Evolutionary conservation across 768 basidiomycete species (phyloP).

Genomic region (Amanita molliuscula): DNA sequence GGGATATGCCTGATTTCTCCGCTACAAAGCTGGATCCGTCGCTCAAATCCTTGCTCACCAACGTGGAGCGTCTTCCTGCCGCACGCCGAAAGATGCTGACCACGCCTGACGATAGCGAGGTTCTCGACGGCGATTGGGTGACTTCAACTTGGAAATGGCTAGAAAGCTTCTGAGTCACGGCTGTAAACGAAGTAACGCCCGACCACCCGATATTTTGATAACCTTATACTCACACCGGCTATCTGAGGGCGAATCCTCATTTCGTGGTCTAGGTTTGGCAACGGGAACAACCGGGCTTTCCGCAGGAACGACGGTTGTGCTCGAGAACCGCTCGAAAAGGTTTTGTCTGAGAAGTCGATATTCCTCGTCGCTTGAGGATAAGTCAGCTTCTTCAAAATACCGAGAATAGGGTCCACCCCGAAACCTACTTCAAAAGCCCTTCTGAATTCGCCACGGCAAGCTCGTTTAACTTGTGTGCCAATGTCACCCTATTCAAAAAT

Average conservation of each 20-base stretch:
- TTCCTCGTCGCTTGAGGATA: conserved; percentile 59
- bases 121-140: conserved; percentile 40
- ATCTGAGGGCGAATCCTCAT: conserved; percentile 20
- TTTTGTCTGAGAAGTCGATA: conserved; percentile 78
- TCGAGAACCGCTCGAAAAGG: conserved; percentile 72
- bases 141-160: conserved; percentile 28
- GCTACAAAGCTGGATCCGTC: conserved; percentile 40
- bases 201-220: not conserved
- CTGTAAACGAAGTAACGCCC: conserved; percentile 10
- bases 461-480: conserved; percentile 76
- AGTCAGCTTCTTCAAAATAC: conserved; percentile 2
- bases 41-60: conserved; percentile 30
- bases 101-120: conserved; percentile 41
- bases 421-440: conserved; percentile 60
- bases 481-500: conserved; percentile 41
- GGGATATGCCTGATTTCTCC: conserved; percentile 27
- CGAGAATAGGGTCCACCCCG: not conserved
- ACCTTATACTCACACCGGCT: not conserved
- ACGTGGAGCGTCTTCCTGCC: conserved; percentile 24
- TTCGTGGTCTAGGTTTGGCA: conserved; percentile 23
- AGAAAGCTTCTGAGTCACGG: conserved; percentile 25
- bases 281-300: conserved; percentile 57
- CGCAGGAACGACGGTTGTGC: conserved; percentile 42
- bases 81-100: conserved; percentile 43
- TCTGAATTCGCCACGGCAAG: conserved; percentile 72